Percentiles rank a stretch among this genome's conserved stretches.
These are phyloP conservation scores for Leishmania arabica DNA, from an alignment of 208 protist species.

Conservation along the genomic window DNA sequence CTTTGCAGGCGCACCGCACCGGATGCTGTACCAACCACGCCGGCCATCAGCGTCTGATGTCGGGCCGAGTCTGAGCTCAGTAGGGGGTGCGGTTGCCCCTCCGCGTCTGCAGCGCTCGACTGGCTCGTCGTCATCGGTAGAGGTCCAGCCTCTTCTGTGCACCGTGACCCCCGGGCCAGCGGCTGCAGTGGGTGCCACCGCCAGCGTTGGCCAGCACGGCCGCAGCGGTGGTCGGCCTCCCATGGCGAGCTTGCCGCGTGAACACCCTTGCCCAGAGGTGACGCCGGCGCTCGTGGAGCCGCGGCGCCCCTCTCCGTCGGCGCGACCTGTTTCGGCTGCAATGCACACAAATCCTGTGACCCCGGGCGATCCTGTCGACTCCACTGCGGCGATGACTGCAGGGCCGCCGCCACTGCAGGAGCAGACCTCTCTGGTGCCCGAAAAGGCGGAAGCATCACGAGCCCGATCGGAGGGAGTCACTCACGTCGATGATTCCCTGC, in stretches of 20 bases:
- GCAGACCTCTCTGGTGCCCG: not conserved
- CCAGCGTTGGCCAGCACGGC: not conserved
- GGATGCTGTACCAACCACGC: constrained; percentile 22
- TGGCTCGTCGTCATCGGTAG: constrained; percentile 5
- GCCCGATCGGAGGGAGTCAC: not conserved
- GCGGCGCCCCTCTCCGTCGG: constrained; percentile 15
- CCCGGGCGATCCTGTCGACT: not conserved
- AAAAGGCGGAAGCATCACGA: not conserved
- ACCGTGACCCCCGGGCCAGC: constrained; percentile 3
- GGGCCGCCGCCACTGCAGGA: not conserved
- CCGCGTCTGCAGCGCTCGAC: constrained; percentile 50
- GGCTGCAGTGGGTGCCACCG: not conserved
- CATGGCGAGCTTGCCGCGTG: not conserved
- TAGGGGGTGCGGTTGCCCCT: constrained; percentile 11
- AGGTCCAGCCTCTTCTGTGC: constrained; percentile 2
- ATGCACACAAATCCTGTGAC: not conserved
- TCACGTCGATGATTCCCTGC: not conserved
- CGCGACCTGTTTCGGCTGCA: not conserved
- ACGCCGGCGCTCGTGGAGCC: constrained; percentile 26
- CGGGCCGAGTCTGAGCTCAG: constrained; percentile 1
- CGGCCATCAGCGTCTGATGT: constrained; percentile 11
- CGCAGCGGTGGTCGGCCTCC: not conserved
- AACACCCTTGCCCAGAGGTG: not conserved
- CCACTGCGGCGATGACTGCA: not conserved
- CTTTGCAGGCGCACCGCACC: constrained; percentile 1